These are phyloP conservation scores for Xerocomus potaroensis DNA, from an alignment of 768 basidiomycete species.

Conservation along the genomic window DNA sequence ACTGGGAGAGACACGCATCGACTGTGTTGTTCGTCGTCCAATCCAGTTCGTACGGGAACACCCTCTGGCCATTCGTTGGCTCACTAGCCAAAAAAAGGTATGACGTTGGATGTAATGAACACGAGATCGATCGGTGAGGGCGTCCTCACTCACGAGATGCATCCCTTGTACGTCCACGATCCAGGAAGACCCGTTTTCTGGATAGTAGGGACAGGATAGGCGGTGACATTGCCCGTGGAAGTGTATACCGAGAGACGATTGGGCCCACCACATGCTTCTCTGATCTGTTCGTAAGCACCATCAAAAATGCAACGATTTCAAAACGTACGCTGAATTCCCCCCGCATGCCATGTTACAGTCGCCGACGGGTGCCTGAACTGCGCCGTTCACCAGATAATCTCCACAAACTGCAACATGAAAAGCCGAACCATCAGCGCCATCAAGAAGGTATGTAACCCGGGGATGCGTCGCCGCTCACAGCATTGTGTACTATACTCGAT, in stretches of 20 bases:
- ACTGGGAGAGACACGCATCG: slow-evolving; percentile 60
- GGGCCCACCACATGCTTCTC: slow-evolving; percentile 69
- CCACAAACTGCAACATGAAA: slow-evolving; percentile 57
- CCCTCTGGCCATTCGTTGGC: slow-evolving; percentile 33
- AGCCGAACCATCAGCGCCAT: not conserved
- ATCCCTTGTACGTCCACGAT: slow-evolving; percentile 62
- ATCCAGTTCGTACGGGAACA: slow-evolving; percentile 60
- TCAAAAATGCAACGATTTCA: not conserved
- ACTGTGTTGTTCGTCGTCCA: slow-evolving; percentile 61
- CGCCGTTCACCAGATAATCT: slow-evolving; percentile 57
- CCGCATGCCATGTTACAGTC: slow-evolving; percentile 73
- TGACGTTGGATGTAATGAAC: too few relatives aligned
- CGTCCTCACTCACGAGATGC: slow-evolving; percentile 47
- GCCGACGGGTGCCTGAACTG: slow-evolving; percentile 41
- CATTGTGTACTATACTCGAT: slow-evolving; percentile 57
- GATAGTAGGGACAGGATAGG: slow-evolving; percentile 53
- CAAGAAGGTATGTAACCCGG: not conserved
- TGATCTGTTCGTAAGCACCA: slow-evolving; percentile 23
- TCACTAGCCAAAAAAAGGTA: slow-evolving; percentile 40
- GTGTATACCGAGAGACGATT: slow-evolving; percentile 70
- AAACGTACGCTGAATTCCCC: slow-evolving; percentile 58
- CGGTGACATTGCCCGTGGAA: slow-evolving; percentile 45
- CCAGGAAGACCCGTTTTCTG: slow-evolving; percentile 58
- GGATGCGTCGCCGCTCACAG: slow-evolving; percentile 36
- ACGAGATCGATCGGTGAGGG: not conserved